Percentiles rank a stretch among this genome's conserved stretches.
These are phyloP conservation scores for Nidula microcarpa DNA, from an alignment of 768 basidiomycete species.

Conservation along the genomic window DNA sequence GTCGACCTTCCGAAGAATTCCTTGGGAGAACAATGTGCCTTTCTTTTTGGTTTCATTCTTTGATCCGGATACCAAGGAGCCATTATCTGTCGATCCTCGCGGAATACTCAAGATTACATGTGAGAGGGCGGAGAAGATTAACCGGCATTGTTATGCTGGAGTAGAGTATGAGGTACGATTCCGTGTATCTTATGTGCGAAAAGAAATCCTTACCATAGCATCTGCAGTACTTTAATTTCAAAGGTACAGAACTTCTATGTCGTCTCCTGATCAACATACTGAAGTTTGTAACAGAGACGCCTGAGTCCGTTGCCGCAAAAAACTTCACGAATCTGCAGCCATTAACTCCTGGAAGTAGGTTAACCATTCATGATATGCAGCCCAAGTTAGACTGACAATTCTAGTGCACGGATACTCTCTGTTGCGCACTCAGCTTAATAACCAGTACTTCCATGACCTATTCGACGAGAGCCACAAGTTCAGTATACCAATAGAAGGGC, in stretches of 20 bases:
- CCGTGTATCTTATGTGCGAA: slow-evolving; percentile 1
- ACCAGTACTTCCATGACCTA: slow-evolving; percentile 83
- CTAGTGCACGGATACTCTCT: slow-evolving; percentile 97
- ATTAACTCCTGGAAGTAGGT: slow-evolving; percentile 90
- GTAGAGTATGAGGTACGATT: slow-evolving; percentile 84
- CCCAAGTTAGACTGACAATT: slow-evolving; percentile 2
- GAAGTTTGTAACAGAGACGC: slow-evolving; percentile 59
- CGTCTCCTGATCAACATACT: neutral
- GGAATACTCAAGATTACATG: slow-evolving; percentile 66
- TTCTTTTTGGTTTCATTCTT: slow-evolving; percentile 92
- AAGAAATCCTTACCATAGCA: slow-evolving; percentile 2
- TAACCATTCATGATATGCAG: neutral
- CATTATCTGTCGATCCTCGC: slow-evolving; percentile 81
- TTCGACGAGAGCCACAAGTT: slow-evolving; percentile 76
- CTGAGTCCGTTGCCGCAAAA: slow-evolving; percentile 73
- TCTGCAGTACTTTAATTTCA: slow-evolving; percentile 82
- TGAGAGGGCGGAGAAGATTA: slow-evolving; percentile 42
- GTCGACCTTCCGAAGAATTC: slow-evolving; percentile 81
- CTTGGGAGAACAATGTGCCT: slow-evolving; percentile 89
- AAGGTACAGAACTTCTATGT: slow-evolving; percentile 43
- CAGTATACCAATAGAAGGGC: slow-evolving; percentile 79
- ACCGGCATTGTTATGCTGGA: slow-evolving; percentile 74
- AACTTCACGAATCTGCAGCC: slow-evolving; percentile 70
- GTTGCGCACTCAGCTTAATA: slow-evolving; percentile 86
- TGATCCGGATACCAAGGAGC: slow-evolving; percentile 79